Evolutionary conservation across 2,329 filamentous ascomycete species (phyloP).

Genomic region (Monilinia fructicola): DNA sequence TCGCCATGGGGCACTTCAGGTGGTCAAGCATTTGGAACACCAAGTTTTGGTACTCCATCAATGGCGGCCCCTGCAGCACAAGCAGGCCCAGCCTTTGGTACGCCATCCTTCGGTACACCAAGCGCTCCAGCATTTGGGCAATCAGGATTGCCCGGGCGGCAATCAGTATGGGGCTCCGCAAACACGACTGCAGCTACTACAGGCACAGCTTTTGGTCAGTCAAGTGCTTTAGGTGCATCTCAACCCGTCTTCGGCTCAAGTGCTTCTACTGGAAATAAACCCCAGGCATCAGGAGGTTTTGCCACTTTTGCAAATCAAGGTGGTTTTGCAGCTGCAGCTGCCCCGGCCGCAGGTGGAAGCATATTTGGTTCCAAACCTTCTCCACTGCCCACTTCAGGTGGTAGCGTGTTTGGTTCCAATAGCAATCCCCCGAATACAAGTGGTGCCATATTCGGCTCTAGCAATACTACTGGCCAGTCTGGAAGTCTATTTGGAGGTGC

Average conservation of each 20-base stretch:
- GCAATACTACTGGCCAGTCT: constrained; percentile 21
- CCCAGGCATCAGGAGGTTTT: constrained; percentile 49
- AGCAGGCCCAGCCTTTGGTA: constrained; percentile 49
- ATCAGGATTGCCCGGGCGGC: constrained; percentile 47
- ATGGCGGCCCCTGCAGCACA: constrained; percentile 33
- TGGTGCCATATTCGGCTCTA: constrained; percentile 38
- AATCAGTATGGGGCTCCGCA: constrained; percentile 55
- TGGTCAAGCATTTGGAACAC: constrained; percentile 51
- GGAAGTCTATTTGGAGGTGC: constrained; percentile 39
- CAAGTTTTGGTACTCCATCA: constrained; percentile 41
- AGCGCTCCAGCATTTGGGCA: constrained; percentile 34
- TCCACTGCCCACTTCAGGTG: constrained; percentile 25
- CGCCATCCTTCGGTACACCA: constrained; percentile 47
- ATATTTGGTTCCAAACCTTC: constrained; percentile 36
- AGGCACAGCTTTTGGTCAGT: constrained; percentile 53
- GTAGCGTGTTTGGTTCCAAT: constrained; percentile 16
- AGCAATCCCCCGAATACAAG: constrained; percentile 36
- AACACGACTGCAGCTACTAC: constrained; percentile 35
- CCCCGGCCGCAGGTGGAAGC: constrained; percentile 39
- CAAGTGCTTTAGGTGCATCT: constrained; percentile 47
- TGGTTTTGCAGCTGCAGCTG: constrained; percentile 50
- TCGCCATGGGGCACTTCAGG: constrained; percentile 37
- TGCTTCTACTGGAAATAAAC: constrained; percentile 33
- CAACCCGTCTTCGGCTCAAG: constrained; percentile 43
- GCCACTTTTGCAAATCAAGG: constrained; percentile 54